Base-by-base conservation (phyloP, 306 rosid genomes). In the Pachyrhizus erosus region DNA sequence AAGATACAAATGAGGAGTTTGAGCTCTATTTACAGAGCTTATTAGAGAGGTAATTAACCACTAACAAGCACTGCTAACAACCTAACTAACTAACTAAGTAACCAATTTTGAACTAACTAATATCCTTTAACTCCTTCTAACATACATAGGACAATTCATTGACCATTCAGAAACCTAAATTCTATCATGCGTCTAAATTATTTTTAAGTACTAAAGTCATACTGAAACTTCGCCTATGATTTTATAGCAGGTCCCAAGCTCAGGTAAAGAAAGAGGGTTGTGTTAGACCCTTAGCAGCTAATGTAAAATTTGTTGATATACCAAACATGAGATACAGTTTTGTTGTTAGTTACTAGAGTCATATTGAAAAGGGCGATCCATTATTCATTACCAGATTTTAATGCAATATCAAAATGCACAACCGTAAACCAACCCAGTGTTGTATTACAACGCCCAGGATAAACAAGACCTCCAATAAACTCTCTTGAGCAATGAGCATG, bases 381-480 rank as follows among this genome's bases (percentile, higher is more conserved):
- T 27, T 27, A 27, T 27, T 27, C 31, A 27, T 27, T 27, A 27
- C 31, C 31, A 27, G 31, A 27, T 27, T 27, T 27, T 27, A 27
- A 27, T 27, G 31, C 31, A 27, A 27, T 27, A 60, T 52, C 70
- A 39, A 49, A 78, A 42, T 86, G 52, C 65, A 79, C 75, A 52
- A 73, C 29, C 68, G 20, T 78, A 66, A 72, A 9, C 43, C 49
- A 70, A 51, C 18, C 77, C 2, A n/a, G n/a, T n/a, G n/a, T n/a
- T n/a, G n/a, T n/a, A n/a, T n/a, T n/a, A n/a, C n/a, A n/a, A n/a
- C n/a, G n/a, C 18, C 77, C 2, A 62, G 70, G 37, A 23, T 65
- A 55, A 77, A 49, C 34, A 77, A 26, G 20, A 51, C 66, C 60
- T 77, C 73, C 42, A 77, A 45, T 26, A 13, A 73, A 77, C 48